A percentile compares a stretch with the other conserved stretches of the same genome.
Evolutionary conservation across 208 protist genomes (phyloP).

Genomic region (Leishmania gerbilli): DNA sequence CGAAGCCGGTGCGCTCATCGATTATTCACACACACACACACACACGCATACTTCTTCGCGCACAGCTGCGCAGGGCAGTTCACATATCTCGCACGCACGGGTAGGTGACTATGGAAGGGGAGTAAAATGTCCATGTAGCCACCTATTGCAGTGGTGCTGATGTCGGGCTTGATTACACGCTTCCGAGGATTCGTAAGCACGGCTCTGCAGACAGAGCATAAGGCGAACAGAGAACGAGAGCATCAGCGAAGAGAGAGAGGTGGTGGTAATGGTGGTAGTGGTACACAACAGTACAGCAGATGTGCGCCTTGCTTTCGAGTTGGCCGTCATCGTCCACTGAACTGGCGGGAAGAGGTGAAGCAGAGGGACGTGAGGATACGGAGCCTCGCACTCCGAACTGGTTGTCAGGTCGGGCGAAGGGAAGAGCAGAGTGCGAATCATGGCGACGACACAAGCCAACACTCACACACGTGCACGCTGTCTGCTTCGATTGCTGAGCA

Average conservation of each 20-base stretch:
- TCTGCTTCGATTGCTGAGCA: background rate
- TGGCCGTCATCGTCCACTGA: background rate
- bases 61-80: background rate
- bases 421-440: background rate
- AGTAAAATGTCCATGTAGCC: slow-evolving; percentile 11
- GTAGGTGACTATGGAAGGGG: slow-evolving; percentile 26
- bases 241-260: background rate
- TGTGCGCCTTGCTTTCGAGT: background rate
- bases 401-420: background rate
- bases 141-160: slow-evolving; percentile 38
- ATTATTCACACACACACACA: background rate
- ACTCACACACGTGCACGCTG: background rate
- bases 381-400: no score
- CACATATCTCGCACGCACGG: slow-evolving; percentile 30
- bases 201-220: background rate
- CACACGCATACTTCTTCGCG: background rate
- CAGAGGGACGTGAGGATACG: no score
- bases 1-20: background rate
- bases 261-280: no score
- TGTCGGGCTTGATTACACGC: background rate
- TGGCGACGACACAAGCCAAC: background rate
- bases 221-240: background rate
- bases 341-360: no score
- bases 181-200: background rate
- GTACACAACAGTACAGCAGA: background rate